Evolutionary conservation across 176 grass and related monocot species (phyloP).

Genomic region (Tuctoria greenei): DNA sequence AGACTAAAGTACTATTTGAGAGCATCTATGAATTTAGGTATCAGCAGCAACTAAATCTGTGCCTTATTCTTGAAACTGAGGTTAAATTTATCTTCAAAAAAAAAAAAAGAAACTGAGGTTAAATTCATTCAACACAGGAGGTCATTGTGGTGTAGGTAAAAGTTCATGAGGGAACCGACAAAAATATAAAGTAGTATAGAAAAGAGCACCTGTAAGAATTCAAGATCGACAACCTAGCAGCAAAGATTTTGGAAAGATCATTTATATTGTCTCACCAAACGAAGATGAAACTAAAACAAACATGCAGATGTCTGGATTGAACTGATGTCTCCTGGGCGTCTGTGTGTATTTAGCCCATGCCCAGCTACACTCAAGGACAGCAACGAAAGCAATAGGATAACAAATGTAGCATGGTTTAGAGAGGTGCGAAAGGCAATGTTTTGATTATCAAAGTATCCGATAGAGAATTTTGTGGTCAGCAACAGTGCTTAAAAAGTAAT

Average conservation of each 20-base stretch:
- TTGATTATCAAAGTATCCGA: slow-evolving; percentile 3
- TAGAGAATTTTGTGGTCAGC: neutral
- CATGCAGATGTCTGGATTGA: neutral
- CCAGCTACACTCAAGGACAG: neutral
- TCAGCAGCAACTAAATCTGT: slow-evolving; percentile 18
- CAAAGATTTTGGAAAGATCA: neutral
- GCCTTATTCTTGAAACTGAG: slow-evolving; percentile 6
- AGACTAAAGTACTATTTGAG: slow-evolving; percentile 33
- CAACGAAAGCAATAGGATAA: too few relatives aligned
- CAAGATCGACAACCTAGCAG: neutral
- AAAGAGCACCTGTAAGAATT: neutral
- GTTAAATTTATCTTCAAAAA: neutral
- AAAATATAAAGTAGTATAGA: slow-evolving; percentile 6
- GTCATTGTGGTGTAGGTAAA: neutral
- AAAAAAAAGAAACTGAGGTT: slow-evolving; percentile 6
- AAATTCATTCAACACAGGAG: neutral
- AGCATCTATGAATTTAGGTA: slow-evolving; percentile 4
- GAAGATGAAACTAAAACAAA: slow-evolving; percentile 12
- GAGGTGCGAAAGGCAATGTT: neutral
- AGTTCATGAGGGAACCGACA: neutral
- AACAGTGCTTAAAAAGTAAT: neutral
- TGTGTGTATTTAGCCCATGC: neutral
- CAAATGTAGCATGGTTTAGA: neutral
- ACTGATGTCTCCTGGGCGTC: neutral
- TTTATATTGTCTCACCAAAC: neutral